Evolutionary conservation across 257 asterid species (phyloP).

Genomic region (Jasminum sambac): DNA sequence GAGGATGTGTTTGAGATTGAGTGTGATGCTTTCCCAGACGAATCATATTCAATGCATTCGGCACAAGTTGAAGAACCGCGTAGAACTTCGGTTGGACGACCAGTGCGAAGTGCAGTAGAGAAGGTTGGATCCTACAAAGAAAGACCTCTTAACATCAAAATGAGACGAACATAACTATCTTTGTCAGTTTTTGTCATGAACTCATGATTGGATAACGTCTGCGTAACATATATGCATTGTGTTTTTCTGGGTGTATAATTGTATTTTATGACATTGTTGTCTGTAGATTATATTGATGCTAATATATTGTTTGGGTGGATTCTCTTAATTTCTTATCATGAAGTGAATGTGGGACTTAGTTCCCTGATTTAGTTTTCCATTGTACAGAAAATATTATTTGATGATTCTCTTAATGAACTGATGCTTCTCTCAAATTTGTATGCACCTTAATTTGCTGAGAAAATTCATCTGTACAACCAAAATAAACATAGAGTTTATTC

Average conservation of each 20-base stretch:
- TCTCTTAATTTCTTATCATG: no score
- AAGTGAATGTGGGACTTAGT: no score
- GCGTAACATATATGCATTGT: not conserved
- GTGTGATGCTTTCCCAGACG: slow-evolving; percentile 35
- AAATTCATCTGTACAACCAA: no score
- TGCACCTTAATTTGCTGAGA: no score
- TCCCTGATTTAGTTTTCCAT: no score
- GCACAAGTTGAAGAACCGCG: slow-evolving; percentile 34
- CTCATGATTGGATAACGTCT: not conserved
- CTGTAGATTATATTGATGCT: not conserved
- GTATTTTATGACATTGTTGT: not conserved
- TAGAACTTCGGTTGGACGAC: slow-evolving; percentile 60
- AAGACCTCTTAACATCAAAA: slow-evolving; percentile 64
- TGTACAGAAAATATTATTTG: no score
- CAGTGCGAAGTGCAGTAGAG: slow-evolving; percentile 63
- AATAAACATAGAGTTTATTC: no score
- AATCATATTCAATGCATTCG: not conserved
- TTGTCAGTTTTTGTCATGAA: not conserved
- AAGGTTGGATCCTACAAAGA: slow-evolving; percentile 84
- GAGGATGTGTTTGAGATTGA: slow-evolving; percentile 60
- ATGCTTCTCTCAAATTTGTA: no score
- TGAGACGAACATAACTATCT: slow-evolving; percentile 47
- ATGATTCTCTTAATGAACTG: no score
- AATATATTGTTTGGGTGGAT: no score
- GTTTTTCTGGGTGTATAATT: not conserved